Evolutionary conservation across 352 stramenopile genomes (phyloP).

Genomic region (Phytophthora sp.): DNA sequence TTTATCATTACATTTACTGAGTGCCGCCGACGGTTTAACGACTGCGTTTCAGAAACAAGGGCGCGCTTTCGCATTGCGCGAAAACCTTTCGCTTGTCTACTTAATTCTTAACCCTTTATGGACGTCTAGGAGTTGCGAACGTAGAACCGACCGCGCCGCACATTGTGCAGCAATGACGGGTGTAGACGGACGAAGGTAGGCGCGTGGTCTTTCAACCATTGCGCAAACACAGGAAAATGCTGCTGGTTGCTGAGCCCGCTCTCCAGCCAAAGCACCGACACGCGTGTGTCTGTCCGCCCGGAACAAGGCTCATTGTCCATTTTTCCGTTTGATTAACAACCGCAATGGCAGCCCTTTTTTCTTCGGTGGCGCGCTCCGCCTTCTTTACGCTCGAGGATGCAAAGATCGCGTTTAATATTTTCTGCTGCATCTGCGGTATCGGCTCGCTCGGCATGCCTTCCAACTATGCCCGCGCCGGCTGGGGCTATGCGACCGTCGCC

Average conservation of each 20-base stretch:
- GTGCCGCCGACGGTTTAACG: slow-evolving; percentile 14
- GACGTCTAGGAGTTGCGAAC: slow-evolving; percentile 9
- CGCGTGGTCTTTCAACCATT: slow-evolving; percentile 22
- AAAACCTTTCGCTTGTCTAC: slow-evolving; percentile 26
- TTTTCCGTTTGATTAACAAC: slow-evolving; percentile 13
- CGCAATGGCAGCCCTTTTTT: slow-evolving; percentile 13
- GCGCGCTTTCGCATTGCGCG: too few relatives aligned
- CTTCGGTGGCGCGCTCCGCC: slow-evolving; percentile 13
- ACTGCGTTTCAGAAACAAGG: too few relatives aligned
- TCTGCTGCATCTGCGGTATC: slow-evolving; percentile 65
- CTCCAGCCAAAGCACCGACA: slow-evolving; percentile 24
- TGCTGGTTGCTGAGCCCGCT: slow-evolving; percentile 24
- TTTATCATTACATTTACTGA: too few relatives aligned
- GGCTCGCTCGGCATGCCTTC: slow-evolving; percentile 60
- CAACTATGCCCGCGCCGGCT: slow-evolving; percentile 58
- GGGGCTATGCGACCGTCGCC: slow-evolving; percentile 39
- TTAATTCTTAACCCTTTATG: too few relatives aligned
- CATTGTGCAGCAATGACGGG: slow-evolving; percentile 17
- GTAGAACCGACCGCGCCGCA: slow-evolving; percentile 9
- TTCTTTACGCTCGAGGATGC: slow-evolving; percentile 56
- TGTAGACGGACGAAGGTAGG: slow-evolving; percentile 21
- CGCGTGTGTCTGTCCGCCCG: neutral
- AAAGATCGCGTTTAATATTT: slow-evolving; percentile 52
- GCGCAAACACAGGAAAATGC: slow-evolving; percentile 33
- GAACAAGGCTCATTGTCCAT: slow-evolving; percentile 17